Base-by-base conservation (phyloP, 768 basidiomycete species). In the Lactarius quietus region DNA sequence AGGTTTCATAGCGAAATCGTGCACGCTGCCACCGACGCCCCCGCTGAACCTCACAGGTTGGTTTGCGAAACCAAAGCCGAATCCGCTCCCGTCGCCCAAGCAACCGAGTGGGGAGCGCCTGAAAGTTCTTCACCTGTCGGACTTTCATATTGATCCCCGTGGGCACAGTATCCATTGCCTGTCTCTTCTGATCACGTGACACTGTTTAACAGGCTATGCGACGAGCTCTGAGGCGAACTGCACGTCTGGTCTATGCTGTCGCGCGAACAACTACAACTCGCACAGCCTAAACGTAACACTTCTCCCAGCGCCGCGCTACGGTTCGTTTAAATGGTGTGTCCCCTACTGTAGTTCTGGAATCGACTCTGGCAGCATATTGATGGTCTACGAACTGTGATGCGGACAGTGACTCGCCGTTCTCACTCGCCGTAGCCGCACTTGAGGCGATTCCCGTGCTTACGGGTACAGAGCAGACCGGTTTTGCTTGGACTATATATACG, bases 51-150 rank as follows among this genome's bases (percentile, higher is more conserved):
- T 86, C 39, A 86, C 83, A 1, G 76, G 76, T 14, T 92, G 89
- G 86, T 92, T 92, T 74, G 78, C 82, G 33, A 92, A 89, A 73
- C 87, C 89, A 3, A 92, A 92, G 72, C 90, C 90, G 1, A 80
- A 81, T 36, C 85, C 86, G 6, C 80, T 86, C 12, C 88, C 87
- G 26, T 66, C 78, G 10, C 79, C 80, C 0, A 87, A 81, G 72
- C 78, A 80, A 72, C 81, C 82, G 20, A 88, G 84, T 53, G 89
- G 88, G 17, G 74, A 88, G 70, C 79, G 84, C 43, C 76, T 90
- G 51, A 90, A 89, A 72, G 85, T 91, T 0, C 74, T 92, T 63
- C 90, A 92, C 72, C 62, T 92, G 23, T 89, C 88, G 1, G 90
- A 92, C 71, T 79, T 89, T 62, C 90, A 91, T 73, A 75, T 92